phyloP scores from a whole-genome alignment of 140 eudicot genomes.

The Anethum foeniculum region DNA sequence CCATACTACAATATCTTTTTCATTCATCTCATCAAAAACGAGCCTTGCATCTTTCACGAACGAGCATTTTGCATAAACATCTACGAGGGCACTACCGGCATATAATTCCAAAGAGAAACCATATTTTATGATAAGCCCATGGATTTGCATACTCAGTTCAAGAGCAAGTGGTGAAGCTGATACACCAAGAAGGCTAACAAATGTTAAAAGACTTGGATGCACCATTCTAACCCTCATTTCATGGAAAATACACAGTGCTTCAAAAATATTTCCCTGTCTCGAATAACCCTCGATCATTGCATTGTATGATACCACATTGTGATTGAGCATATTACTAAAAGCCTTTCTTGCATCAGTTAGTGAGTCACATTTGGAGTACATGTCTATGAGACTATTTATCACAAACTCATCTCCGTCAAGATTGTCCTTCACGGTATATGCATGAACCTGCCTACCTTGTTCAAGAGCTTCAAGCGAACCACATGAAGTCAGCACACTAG shows the following conservation, averaged over 20 bases:
- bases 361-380: constrained; percentile 65
- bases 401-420: constrained; percentile 60
- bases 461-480: constrained; percentile 54
- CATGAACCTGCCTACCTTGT: constrained; percentile 61
- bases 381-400: constrained; percentile 55
- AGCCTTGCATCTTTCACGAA: constrained; percentile 43
- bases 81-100: constrained; percentile 59
- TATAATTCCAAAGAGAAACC: constrained; percentile 36
- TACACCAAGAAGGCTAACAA: constrained; percentile 64
- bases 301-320: constrained; percentile 48
- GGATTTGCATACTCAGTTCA: constrained; percentile 57
- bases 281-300: constrained; percentile 79
- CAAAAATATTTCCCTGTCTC: constrained; percentile 31
- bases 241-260: constrained; percentile 54
- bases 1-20: constrained; percentile 76
- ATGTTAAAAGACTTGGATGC: constrained; percentile 52
- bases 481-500: constrained; percentile 56
- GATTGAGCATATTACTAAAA: constrained; percentile 25
- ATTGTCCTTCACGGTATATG: constrained; percentile 44
- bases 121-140: constrained; percentile 42
- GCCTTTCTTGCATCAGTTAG: constrained; percentile 49
- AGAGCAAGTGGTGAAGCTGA: constrained; percentile 47
- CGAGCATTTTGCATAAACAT: constrained; percentile 61
- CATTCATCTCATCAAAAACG: constrained; percentile 48
- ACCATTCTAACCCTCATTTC: constrained; percentile 48